Evolutionary conservation across 768 basidiomycete species (phyloP).

Genomic region (Sistotremastrum niveocremeum): DNA sequence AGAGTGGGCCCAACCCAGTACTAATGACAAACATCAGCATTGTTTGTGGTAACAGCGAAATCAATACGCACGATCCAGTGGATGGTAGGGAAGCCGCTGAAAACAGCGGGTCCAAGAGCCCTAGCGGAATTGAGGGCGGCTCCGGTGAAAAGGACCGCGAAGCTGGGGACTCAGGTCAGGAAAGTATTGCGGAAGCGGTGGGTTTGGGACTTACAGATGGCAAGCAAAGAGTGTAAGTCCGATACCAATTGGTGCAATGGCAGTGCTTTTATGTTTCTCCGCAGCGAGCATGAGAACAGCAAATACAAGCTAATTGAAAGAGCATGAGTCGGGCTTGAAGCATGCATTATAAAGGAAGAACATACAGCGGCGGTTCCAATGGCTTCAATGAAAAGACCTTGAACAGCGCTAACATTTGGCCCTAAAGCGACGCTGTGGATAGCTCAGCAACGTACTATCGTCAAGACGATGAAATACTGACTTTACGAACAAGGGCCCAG

Average conservation of each 20-base stretch:
- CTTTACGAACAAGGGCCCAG: conserved; percentile 42
- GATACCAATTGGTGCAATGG: conserved; percentile 36
- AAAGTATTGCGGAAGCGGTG: neutral
- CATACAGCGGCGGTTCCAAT: conserved; percentile 38
- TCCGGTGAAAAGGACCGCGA: conserved; percentile 48
- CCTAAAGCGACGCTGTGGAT: conserved; percentile 30
- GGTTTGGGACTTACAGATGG: conserved; percentile 32
- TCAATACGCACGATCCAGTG: conserved; percentile 50
- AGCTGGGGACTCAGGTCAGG: conserved; percentile 21
- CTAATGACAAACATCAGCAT: conserved; percentile 17
- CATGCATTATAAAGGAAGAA: no score
- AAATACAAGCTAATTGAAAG: conserved; percentile 26
- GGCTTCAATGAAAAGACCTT: conserved; percentile 61
- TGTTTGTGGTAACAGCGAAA: neutral
- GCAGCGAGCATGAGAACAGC: conserved; percentile 63
- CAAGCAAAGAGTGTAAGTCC: conserved; percentile 52
- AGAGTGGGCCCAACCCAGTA: conserved; percentile 63
- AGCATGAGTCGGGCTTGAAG: no score
- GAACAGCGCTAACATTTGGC: conserved; percentile 31
- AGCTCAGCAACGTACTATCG: neutral
- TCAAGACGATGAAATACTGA: conserved; percentile 13
- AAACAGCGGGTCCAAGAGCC: conserved; percentile 55
- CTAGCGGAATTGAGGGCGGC: conserved; percentile 59
- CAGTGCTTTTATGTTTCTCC: conserved; percentile 52
- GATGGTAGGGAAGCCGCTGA: conserved; percentile 39